Conservation (phyloP, 805 yeast genomes). For the Ogataea zsoltii region DNA sequence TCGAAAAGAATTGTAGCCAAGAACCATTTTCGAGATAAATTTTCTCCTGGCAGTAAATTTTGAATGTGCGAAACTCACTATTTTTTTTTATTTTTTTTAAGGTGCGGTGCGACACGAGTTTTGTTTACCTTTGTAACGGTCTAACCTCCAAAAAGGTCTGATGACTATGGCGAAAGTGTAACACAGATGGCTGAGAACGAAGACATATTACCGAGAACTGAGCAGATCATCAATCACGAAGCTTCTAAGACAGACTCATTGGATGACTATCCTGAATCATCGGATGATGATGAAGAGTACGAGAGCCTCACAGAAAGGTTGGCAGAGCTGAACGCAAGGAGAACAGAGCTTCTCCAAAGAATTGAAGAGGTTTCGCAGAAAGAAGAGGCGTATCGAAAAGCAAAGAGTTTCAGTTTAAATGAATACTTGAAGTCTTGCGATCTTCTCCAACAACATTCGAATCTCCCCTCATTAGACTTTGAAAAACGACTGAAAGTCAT, state of each 20-base stretch:
- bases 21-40: not conserved
- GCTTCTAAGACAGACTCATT: no score
- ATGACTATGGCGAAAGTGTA: not conserved
- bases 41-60: not conserved
- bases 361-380: constrained; percentile 4
- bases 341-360: constrained; percentile 1
- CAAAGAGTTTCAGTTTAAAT: constrained; percentile 17
- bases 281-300: constrained; percentile 17
- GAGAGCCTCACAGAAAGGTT: constrained; percentile 9
- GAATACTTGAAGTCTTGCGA: constrained; percentile 18
- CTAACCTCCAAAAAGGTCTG: no score
- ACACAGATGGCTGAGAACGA: not conserved
- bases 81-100: not conserved
- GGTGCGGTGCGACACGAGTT: constrained; percentile 3
- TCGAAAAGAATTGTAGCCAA: no score
- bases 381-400: constrained; percentile 1
- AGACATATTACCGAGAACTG: not conserved
- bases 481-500: constrained; percentile 22
- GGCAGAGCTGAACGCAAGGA: constrained; percentile 10
- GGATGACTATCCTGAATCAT: not conserved
- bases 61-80: constrained; percentile 3
- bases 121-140: no score
- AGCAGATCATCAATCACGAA: not conserved
- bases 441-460: constrained; percentile 22
- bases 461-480: constrained; percentile 32